Percentiles rank a stretch among this genome's conserved stretches.
Evolutionary conservation across 1,139 yeast genomes (phyloP).

Genomic region (Starmera stellimalicola): DNA sequence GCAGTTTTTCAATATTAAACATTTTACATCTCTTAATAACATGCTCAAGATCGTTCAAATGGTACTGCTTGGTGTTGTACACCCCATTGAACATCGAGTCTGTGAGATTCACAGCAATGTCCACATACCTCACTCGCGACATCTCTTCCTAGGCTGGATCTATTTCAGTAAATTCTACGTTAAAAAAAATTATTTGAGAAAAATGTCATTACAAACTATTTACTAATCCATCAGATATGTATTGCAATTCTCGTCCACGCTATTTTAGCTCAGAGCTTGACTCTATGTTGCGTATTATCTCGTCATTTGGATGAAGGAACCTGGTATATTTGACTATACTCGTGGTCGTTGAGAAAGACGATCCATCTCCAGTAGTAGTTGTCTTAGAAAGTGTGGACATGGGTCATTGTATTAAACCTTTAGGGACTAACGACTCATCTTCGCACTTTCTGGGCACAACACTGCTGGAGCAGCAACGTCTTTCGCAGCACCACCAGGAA

Average conservation of each 20-base stretch:
- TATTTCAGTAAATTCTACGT: no score
- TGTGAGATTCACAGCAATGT: constrained; percentile 73
- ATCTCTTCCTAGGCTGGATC: no score
- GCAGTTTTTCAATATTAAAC: constrained; percentile 57
- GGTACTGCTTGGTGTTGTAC: constrained; percentile 63
- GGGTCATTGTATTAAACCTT: no score
- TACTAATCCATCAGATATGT: not conserved
- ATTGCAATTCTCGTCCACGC: constrained; percentile 42
- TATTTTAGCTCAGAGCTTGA: constrained; percentile 73
- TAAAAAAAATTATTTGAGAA: not conserved
- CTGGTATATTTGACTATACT: constrained; percentile 72
- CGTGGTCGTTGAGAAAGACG: constrained; percentile 5
- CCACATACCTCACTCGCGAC: constrained; percentile 23
- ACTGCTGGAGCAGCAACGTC: no score
- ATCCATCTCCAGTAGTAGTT: constrained; percentile 21
- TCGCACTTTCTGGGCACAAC: no score
- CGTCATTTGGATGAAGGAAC: constrained; percentile 45
- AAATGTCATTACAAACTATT: not conserved
- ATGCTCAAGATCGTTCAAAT: constrained; percentile 53
- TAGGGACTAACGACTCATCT: no score
- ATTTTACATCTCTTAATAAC: constrained; percentile 61
- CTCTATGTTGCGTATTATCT: constrained; percentile 82
- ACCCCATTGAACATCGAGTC: constrained; percentile 81
- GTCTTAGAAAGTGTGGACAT: not conserved
- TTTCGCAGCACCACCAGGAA: constrained; percentile 3